A percentile compares a stretch with the other conserved stretches of the same genome.
Evolutionary conservation across 2,329 filamentous ascomycete species (phyloP).

Genomic region (Zymoseptoria pseudotritici): DNA sequence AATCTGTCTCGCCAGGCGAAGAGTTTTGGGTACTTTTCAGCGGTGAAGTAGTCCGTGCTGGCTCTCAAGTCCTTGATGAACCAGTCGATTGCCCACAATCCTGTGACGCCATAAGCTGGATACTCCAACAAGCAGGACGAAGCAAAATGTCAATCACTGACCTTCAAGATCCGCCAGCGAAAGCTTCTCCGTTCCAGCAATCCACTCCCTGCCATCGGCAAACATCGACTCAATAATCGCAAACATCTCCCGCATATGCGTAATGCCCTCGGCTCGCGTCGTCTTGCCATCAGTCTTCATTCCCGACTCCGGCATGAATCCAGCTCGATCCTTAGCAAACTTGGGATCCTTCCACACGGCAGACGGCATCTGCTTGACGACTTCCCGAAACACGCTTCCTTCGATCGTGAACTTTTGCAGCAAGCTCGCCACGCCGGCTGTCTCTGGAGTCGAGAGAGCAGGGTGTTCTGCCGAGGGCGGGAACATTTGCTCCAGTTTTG

Average conservation of each 20-base stretch:
- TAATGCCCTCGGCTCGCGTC: constrained; percentile 50
- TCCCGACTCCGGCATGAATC: constrained; percentile 40
- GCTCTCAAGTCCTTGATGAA: constrained; percentile 45
- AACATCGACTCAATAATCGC: constrained; percentile 56
- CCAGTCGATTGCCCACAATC: constrained; percentile 55
- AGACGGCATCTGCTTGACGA: constrained; percentile 50
- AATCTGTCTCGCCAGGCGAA: constrained; percentile 62
- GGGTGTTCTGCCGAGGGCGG: constrained; percentile 28
- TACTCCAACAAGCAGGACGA: not conserved
- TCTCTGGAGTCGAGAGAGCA: constrained; percentile 30
- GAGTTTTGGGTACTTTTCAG: constrained; percentile 49
- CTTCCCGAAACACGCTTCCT: constrained; percentile 49
- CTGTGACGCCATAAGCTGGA: constrained; percentile 21
- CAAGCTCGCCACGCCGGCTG: constrained; percentile 45
- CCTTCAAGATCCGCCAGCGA: constrained; percentile 59
- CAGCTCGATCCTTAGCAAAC: constrained; percentile 53
- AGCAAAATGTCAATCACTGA: not conserved
- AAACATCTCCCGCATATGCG: constrained; percentile 48
- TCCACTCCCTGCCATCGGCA: constrained; percentile 59
- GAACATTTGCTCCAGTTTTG: constrained; percentile 54
- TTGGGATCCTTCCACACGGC: constrained; percentile 49
- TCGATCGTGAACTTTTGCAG: constrained; percentile 52
- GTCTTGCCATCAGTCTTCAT: constrained; percentile 32
- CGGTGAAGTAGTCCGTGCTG: constrained; percentile 45
- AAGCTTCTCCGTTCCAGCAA: constrained; percentile 47